Evolutionary conservation across 2,329 filamentous ascomycete genomes (phyloP).

Genomic region (Gaeumannomyces tritici): DNA sequence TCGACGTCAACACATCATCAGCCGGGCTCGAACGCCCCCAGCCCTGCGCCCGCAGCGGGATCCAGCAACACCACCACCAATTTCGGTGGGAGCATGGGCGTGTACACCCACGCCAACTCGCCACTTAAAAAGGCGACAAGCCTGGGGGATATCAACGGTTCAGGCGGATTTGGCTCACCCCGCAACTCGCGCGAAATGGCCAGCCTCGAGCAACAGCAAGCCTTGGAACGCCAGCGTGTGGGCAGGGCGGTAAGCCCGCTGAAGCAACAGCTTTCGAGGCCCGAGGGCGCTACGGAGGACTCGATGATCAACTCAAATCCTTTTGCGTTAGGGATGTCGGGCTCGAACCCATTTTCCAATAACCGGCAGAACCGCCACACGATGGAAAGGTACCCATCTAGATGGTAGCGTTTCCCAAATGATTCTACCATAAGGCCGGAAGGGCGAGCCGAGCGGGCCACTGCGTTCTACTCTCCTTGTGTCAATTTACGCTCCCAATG

Average conservation of each 20-base stretch:
- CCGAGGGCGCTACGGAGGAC: background rate
- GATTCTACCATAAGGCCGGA: background rate
- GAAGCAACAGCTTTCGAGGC: conserved; percentile 22
- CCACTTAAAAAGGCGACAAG: conserved; percentile 70
- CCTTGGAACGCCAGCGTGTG: conserved; percentile 17
- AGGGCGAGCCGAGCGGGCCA: too few species aligned
- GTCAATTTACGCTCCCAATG: background rate
- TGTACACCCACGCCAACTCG: conserved; percentile 71
- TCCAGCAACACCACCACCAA: conserved; percentile 15
- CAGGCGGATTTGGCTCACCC: conserved; percentile 32
- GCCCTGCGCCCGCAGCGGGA: conserved; percentile 9
- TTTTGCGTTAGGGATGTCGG: conserved; percentile 4
- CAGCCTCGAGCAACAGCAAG: conserved; percentile 39
- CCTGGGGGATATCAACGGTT: conserved; percentile 45
- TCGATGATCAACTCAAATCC: conserved; percentile 1
- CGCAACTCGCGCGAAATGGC: conserved; percentile 55
- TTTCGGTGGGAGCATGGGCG: conserved; percentile 67
- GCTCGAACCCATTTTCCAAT: conserved; percentile 27
- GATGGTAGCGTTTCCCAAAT: conserved; percentile 7
- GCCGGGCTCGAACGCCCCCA: conserved; percentile 8
- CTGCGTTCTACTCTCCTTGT: background rate
- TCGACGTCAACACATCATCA: conserved; percentile 13
- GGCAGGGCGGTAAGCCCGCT: conserved; percentile 28
- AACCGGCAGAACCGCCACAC: conserved; percentile 23
- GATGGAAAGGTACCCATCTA: conserved; percentile 31